Conservation (phyloP, 108 stramenopile species). For the Conticribra weissflogii region DNA sequence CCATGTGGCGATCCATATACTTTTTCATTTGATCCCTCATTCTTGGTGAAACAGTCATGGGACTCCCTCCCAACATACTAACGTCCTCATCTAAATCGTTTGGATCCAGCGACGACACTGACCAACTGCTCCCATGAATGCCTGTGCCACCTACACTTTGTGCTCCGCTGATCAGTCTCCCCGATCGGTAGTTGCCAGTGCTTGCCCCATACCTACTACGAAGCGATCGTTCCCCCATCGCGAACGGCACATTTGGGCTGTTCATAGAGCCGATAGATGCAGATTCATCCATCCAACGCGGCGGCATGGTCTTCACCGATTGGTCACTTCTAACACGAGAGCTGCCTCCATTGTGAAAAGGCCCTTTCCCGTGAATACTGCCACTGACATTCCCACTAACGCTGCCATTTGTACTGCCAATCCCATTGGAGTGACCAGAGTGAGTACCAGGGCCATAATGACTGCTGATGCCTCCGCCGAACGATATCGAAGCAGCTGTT, state of each 20-base stretch:
- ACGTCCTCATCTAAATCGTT: constrained; percentile 37
- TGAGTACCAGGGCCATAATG: neutral
- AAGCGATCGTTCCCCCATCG: too few species aligned
- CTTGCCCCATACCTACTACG: neutral
- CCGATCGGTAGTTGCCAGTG: constrained; percentile 13
- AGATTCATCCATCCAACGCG: neutral
- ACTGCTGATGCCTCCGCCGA: constrained; percentile 18
- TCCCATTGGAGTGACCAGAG: constrained; percentile 12
- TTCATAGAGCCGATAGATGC: neutral
- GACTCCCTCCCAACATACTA: neutral
- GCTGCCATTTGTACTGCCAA: too few species aligned
- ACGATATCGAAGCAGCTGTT: constrained; percentile 22
- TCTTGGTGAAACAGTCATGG: constrained; percentile 17
- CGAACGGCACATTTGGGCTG: too few species aligned
- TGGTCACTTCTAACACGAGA: constrained; percentile 13
- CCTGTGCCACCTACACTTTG: constrained; percentile 26
- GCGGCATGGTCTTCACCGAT: constrained; percentile 21
- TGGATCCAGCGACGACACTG: constrained; percentile 42
- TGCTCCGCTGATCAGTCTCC: constrained; percentile 3
- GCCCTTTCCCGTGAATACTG: too few species aligned
- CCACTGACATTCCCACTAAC: too few species aligned
- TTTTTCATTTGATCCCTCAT: constrained; percentile 47
- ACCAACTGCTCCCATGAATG: constrained; percentile 37
- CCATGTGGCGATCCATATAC: constrained; percentile 40
- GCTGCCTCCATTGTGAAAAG: too few species aligned